Base-by-base conservation (phyloP, 345 rosid species). In the Dipteronia sinensis region DNA sequence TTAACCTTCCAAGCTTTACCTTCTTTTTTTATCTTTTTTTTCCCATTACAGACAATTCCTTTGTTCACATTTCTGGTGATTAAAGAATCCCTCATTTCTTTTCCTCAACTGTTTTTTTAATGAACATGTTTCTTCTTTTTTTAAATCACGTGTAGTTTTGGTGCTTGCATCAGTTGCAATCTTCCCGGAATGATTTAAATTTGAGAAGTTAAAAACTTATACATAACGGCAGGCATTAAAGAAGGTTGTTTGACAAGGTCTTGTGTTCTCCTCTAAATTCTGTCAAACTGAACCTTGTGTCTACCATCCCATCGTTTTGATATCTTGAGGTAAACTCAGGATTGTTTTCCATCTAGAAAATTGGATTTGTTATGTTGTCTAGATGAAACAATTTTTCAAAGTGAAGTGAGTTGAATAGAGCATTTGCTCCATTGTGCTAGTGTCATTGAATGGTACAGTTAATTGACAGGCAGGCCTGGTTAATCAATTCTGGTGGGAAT, bases 381-480 rank as follows among this genome's bases (percentile, higher is more conserved):
- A 23, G 11, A 25, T 49, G 7, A 69, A 70, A 51, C 17, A 19
- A 25, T 51, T 29, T 53, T 3, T 55, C 17, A 34, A 4, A 53
- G 71, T 65, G 29, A 53, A 66, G 42, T 51, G 49, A 29, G 64
- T 31, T 27, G 65, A 56, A 10, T 29, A 13, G 71, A 29, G 11
- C 40, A 34, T 53, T 49, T 34, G 38, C 5, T 9, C 40, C 20
- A 34, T 22, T 17, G 31, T 44, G 19, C 4, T 10, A 9, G 53
- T 67, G 66, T 76, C 72, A 47, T 23, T 64, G 70, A 47, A 65
- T 65, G 17, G 47, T 64, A 74, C 47, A 46, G 10, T 63, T 46
- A 11, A 46, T 74, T 63, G 53, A 55, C 42, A 25, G 46, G 63
- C 62, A 51, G 65, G 47, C 23, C n/a, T 51, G 31, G 71, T 65